Evolutionary conservation across 2,329 filamentous ascomycete species (phyloP).

Genomic region (Penicillium sp.): DNA sequence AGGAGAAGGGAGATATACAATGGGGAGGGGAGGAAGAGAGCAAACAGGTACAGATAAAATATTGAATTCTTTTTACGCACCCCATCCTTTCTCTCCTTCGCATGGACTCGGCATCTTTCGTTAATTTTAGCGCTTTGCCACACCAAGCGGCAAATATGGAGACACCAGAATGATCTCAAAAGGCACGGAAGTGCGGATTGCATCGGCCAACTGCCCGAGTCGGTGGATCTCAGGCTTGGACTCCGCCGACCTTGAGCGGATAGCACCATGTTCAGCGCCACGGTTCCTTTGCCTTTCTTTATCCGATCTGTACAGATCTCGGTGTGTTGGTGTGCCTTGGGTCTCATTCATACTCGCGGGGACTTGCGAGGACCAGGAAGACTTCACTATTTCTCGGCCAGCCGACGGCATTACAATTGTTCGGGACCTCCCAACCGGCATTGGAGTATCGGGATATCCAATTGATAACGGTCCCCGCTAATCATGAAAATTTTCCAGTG

Average conservation of each 20-base stretch:
- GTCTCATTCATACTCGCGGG: neutral
- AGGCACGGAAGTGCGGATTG: conserved; percentile 3
- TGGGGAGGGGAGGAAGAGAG: neutral
- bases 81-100: conserved; percentile 2
- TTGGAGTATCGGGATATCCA: neutral
- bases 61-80: conserved; percentile 2
- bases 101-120: conserved; percentile 1
- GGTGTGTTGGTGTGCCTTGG: neutral
- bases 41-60: neutral
- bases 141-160: conserved; percentile 11
- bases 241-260: neutral
- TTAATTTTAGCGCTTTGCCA: neutral
- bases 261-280: neutral
- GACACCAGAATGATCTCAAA: conserved; percentile 6
- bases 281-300: neutral
- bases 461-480: neutral
- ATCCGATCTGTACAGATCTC: neutral
- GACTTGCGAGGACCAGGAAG: neutral
- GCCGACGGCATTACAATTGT: neutral
- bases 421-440: neutral
- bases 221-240: neutral
- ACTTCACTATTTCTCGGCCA: neutral
- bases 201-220: conserved; percentile 2
- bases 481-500: neutral
- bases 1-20: neutral